Base-by-base conservation (phyloP, 2,329 filamentous ascomycete genomes). In the Fusarium foetens region DNA sequence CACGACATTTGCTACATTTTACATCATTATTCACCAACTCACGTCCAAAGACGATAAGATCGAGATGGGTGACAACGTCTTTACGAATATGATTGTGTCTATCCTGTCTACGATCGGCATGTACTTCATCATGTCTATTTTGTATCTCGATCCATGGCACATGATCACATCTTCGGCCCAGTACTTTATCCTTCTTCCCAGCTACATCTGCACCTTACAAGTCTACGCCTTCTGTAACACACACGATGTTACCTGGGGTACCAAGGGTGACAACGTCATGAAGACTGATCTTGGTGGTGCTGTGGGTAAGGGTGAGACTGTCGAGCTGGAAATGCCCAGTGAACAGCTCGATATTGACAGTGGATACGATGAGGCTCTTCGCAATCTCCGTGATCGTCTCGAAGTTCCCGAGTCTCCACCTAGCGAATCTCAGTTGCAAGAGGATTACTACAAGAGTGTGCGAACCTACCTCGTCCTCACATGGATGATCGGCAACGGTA, bases 91-190 rank as follows among this genome's bases (percentile, higher is more conserved):
- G 70, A 93, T 98, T 78, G 90, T 99, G 55, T 96, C 93, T 11
- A 92, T 93, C n/a, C 86, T 92, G 7, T 97, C 94, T 4, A 99
- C 96, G 0, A 84, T 98, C 43, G 96, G 97, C 2, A 86, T 99
- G 42, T 99, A 98, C 87, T 96, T 99, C 85, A 82, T 97, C 83
- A 97, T 97, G 91, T 96, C 93, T 29, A 94, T 99, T 84, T 84
- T 99, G 68, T 99, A 99, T 83, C 89, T 99, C 51, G 97, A 99
- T 76, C 96, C 96, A 0, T 99, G 96, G 96, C 96, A 99, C 86
- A 96, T 99, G 93, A 93, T 99, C 84, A 99, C 96, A 17, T 95
- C 92, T 1, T 91, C 93, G 0, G 89, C 87, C 1, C 95, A 98
- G 81, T 99, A 99, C 86, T 98, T 99, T 80, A 88, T 95, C 51